Evolutionary conservation across 1,139 yeast genomes (phyloP).

Genomic region (Candida sojae): DNA sequence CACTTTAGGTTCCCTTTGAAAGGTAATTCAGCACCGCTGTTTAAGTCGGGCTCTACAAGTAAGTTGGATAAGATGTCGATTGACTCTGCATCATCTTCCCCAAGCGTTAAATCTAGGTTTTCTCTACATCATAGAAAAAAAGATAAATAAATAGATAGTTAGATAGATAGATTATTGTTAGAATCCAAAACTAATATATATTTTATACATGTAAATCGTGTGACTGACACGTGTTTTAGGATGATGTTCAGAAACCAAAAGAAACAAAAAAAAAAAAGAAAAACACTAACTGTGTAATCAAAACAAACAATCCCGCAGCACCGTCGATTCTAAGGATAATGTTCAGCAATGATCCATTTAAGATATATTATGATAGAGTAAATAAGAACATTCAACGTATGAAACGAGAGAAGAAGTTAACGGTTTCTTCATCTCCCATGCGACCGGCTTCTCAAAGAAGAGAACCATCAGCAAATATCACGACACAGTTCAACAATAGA

Average conservation of each 20-base stretch:
- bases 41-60: conserved; percentile 7
- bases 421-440: neutral
- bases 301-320: neutral
- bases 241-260: no score
- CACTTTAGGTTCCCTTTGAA: conserved; percentile 8
- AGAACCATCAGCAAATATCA: conserved; percentile 1
- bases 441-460: neutral
- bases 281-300: neutral
- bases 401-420: conserved; percentile 6
- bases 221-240: neutral
- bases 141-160: neutral
- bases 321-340: neutral
- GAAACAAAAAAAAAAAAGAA: neutral
- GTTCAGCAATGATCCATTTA: conserved; percentile 10
- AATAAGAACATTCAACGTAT: conserved; percentile 7
- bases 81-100: conserved; percentile 3
- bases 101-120: conserved; percentile 7
- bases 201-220: neutral
- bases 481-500: conserved; percentile 1
- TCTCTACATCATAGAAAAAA: conserved; percentile 7
- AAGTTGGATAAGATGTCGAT: conserved; percentile 7
- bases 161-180: neutral
- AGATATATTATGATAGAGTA: conserved; percentile 8
- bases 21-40: conserved; percentile 10
- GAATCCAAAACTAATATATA: neutral